phyloP scores from a whole-genome alignment of 2,329 filamentous ascomycete species.

The Trichoderma koningii region DNA sequence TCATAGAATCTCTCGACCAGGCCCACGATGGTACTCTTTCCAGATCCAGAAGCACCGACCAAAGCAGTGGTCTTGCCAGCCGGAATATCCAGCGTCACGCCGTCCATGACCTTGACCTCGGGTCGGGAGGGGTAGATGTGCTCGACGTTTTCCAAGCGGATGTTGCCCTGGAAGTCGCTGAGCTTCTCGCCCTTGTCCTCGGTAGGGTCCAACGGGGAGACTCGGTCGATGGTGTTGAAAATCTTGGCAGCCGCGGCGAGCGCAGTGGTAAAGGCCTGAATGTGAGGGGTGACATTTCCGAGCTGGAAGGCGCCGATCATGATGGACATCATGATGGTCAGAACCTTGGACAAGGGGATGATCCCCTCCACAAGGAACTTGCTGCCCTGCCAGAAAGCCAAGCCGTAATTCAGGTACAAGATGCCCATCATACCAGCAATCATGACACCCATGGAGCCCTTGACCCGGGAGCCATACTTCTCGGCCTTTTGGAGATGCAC shows the following conservation, averaged over 20 bases:
- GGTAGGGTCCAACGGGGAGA: conserved; percentile 79
- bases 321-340: conserved; percentile 86
- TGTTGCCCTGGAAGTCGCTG: conserved; percentile 70
- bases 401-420: conserved; percentile 82
- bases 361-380: conserved; percentile 69
- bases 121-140: conserved; percentile 94
- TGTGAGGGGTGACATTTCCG: conserved; percentile 82
- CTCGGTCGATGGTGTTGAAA: conserved; percentile 87
- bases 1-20: conserved; percentile 94
- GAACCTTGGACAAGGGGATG: conserved; percentile 67
- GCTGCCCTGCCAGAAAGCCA: conserved; percentile 88
- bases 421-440: conserved; percentile 80
- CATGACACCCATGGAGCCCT: conserved; percentile 74
- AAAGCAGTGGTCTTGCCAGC: conserved; percentile 93
- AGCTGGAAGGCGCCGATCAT: conserved; percentile 93
- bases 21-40: conserved; percentile 93
- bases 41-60: conserved; percentile 90
- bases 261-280: conserved; percentile 82
- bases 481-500: conserved; percentile 72
- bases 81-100: conserved; percentile 76
- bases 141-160: conserved; percentile 80
- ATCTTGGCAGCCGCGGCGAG: conserved; percentile 89
- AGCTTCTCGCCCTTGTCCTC: conserved; percentile 69
- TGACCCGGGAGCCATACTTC: conserved; percentile 73
- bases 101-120: conserved; percentile 85